Percentiles rank a stretch among this genome's conserved stretches.
Evolutionary conservation across 2,329 filamentous ascomycete genomes (phyloP).

Genomic region (Cercospora sp.): DNA sequence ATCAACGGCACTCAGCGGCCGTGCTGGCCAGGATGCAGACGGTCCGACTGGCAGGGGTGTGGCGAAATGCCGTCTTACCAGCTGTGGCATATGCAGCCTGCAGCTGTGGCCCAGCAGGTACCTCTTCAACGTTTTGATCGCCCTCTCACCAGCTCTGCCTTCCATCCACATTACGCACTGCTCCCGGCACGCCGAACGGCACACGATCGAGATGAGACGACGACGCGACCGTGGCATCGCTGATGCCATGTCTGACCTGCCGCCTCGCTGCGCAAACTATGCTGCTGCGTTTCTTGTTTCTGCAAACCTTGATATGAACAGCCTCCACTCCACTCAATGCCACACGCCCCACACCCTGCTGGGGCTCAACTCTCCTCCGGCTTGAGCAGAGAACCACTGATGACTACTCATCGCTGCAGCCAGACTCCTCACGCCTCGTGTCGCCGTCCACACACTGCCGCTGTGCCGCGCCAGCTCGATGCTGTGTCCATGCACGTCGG

Average conservation of each 20-base stretch:
- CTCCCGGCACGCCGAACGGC: neutral
- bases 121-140: slow-evolving; percentile 11
- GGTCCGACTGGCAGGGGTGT: slow-evolving; percentile 9
- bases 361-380: neutral
- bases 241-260: neutral
- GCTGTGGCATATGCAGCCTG: slow-evolving; percentile 8
- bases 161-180: neutral
- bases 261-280: neutral
- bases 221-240: neutral
- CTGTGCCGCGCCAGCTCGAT: neutral
- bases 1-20: neutral
- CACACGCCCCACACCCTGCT: neutral
- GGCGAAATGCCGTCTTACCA: neutral
- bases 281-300: neutral
- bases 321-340: neutral
- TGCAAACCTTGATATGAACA: neutral
- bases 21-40: neutral
- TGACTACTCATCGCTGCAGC: neutral
- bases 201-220: neutral
- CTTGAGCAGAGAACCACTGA: neutral
- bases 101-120: slow-evolving; percentile 14
- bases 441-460: neutral
- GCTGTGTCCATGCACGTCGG: neutral
- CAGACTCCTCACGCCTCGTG: neutral
- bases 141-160: neutral